Evolutionary conservation across 805 yeast species (phyloP), one percentile per base, ranked within the genome.

Genomic region (Suhomyces canberraensis): DNA sequence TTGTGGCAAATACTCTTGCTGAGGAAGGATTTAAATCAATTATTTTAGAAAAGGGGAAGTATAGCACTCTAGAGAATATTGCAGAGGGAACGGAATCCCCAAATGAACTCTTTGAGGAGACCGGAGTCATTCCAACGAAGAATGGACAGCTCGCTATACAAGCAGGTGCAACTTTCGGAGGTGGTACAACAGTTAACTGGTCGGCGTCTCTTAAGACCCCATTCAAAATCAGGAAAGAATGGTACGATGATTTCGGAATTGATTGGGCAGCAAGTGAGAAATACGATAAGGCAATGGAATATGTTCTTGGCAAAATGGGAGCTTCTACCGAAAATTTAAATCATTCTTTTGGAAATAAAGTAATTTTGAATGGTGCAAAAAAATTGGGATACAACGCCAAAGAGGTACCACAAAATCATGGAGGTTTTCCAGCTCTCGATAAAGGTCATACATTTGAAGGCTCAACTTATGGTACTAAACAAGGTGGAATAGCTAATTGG

Each of bases 171-270:
- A 72, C 76, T 0, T 69, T 76, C 36, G 81, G 81, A 8, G 81
- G 80, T 11, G 81, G 80, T 7, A 61, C 76, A 5, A 73, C 80
- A 9, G 70, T 76, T 28, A 76, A 76, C 54, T 76, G 81, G 81
- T 66, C 73, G 13, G 79, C 79, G 14, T 61, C 71, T 38, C 45
- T 76, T 33, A 63, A 60, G 29, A 71, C 80, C 0, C 75, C 76
- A 1, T 70, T 67, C 51, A 61, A 61, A 35, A 73, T 75, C 3
- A 65, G 81, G 31, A 54, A 62, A 21, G 78, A 75, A 45, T 76
- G 78, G 78, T 71, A 64, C 24, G 63, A 60, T 31, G 56, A 66
- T 21, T 58, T 52, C 35, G 75, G 74, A 1, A 61, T 67, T 5
- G 72, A 71, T 6, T 72, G 71, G 61, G 76, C 64, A 11, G 71